phyloP scores from a whole-genome alignment of 1,284 basidiomycete genomes.

The Apiotrichum sp. region DNA sequence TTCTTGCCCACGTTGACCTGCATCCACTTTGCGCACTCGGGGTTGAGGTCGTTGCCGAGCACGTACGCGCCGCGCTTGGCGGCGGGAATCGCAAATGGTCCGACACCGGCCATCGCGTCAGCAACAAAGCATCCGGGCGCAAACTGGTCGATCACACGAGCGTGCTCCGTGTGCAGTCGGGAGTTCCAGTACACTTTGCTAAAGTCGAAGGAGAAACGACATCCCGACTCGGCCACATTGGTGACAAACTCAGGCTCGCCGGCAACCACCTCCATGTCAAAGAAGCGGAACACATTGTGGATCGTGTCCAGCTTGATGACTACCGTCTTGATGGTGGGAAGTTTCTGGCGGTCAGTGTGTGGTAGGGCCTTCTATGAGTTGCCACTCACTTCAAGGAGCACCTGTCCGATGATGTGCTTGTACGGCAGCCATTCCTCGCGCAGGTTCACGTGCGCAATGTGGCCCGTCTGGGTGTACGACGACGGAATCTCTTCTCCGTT shows the following conservation, averaged over 20 bases:
- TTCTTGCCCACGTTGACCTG: constrained; percentile 67
- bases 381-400: constrained; percentile 79
- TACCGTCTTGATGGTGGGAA: constrained; percentile 70
- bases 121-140: constrained; percentile 65
- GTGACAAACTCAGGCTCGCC: constrained; percentile 81
- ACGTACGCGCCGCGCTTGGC: constrained; percentile 84
- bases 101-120: constrained; percentile 96
- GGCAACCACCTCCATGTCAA: constrained; percentile 94
- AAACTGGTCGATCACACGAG: constrained; percentile 69
- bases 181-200: constrained; percentile 98
- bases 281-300: constrained; percentile 81
- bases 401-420: constrained; percentile 81
- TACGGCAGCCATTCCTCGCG: constrained; percentile 85
- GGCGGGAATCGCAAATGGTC: constrained; percentile 90
- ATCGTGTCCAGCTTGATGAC: constrained; percentile 94
- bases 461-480: constrained; percentile 83
- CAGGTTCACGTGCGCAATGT: constrained; percentile 89
- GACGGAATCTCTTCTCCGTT: constrained; percentile 70
- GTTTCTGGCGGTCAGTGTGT: constrained; percentile 59
- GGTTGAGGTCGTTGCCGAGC: constrained; percentile 91
- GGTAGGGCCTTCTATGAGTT: no score
- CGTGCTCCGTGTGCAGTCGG: constrained; percentile 84
- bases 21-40: constrained; percentile 73
- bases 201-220: constrained; percentile 89
- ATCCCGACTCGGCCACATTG: constrained; percentile 73